Evolutionary conservation across 129 eudicot species (phyloP).

Genomic region (Centaurea solstitialis): DNA sequence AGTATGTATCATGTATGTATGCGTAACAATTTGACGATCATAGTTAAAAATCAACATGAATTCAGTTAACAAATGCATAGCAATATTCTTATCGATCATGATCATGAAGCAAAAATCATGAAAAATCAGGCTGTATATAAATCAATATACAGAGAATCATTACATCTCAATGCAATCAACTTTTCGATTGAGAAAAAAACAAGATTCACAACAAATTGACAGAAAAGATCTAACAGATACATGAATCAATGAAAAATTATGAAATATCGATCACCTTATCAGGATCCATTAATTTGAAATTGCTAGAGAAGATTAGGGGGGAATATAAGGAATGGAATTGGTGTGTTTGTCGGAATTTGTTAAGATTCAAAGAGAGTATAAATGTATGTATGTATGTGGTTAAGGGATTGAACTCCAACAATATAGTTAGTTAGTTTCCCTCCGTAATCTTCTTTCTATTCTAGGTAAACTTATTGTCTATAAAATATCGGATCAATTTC

Average conservation of each 20-base stretch:
- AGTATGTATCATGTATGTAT: no score
- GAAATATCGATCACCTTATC: not conserved
- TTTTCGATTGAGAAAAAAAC: not conserved
- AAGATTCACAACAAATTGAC: not conserved
- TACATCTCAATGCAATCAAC: not conserved
- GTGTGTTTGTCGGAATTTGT: not conserved
- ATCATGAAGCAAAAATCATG: not conserved
- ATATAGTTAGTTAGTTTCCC: not conserved
- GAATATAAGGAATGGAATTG: not conserved
- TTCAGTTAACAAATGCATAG: not conserved
- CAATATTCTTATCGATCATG: not conserved
- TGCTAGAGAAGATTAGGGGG: not conserved
- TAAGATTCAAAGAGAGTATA: not conserved
- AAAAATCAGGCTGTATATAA: not conserved
- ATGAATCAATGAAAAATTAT: not conserved
- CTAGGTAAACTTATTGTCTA: not conserved
- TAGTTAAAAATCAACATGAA: not conserved
- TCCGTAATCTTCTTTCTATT: not conserved
- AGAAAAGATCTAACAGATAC: not conserved
- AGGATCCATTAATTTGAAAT: not conserved
- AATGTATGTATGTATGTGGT: not conserved
- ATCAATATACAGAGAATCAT: not conserved
- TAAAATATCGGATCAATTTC: not conserved
- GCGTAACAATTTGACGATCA: not conserved
- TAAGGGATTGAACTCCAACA: not conserved